Conservation (phyloP, 441 rosid genomes). For the Melianthus villosus region DNA sequence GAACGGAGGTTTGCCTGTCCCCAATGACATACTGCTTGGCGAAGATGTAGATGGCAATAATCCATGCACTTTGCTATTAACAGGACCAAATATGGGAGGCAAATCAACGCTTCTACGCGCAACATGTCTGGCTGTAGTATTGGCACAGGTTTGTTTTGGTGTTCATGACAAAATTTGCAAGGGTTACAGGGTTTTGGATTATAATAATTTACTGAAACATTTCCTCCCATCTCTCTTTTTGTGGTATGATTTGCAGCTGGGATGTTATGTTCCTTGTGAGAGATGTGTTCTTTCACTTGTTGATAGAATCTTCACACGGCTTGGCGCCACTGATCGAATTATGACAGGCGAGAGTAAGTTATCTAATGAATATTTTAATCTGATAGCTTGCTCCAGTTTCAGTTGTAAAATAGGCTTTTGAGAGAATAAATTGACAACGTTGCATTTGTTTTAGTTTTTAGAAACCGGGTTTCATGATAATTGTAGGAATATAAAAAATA, state of each 20-base stretch:
- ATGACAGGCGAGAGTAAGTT: constrained; percentile 93
- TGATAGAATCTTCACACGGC: constrained; percentile 80
- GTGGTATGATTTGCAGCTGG: constrained; percentile 41
- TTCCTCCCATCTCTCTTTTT: neutral
- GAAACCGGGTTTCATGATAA: too few relatives aligned
- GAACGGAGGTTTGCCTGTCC: constrained; percentile 56
- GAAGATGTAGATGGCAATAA: constrained; percentile 28
- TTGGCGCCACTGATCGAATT: constrained; percentile 86
- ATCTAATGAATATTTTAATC: constrained; percentile 2
- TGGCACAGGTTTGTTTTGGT: constrained; percentile 58
- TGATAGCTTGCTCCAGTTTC: neutral
- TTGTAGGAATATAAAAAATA: too few relatives aligned
- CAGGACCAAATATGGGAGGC: constrained; percentile 99
- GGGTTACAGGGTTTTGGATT: constrained; percentile 1
- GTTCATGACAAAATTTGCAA: constrained; percentile 4
- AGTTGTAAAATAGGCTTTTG: too few relatives aligned
- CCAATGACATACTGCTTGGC: constrained; percentile 69
- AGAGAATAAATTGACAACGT: too few relatives aligned
- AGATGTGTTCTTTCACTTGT: constrained; percentile 52
- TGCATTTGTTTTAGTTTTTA: too few relatives aligned
- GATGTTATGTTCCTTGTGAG: constrained; percentile 79
- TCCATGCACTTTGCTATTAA: constrained; percentile 54
- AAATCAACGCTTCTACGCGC: constrained; percentile 91
- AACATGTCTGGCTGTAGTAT: constrained; percentile 70
- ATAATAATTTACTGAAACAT: neutral